phyloP scores from a whole-genome alignment of 169 alveolate species.

The Cryptosporidium canis region DNA sequence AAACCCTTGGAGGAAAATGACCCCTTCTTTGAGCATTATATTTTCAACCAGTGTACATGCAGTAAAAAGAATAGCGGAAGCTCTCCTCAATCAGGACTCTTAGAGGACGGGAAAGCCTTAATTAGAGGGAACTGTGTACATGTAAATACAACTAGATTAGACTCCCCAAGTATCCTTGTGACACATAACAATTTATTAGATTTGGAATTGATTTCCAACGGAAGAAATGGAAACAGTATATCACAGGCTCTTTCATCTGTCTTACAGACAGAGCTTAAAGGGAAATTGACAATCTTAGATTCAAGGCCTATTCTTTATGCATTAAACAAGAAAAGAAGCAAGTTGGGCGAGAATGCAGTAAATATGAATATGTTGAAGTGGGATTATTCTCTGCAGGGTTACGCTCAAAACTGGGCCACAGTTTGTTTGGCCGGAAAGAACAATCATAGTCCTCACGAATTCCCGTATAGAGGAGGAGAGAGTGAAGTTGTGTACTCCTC shows the following conservation, averaged over 20 bases:
- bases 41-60: slow-evolving; percentile 71
- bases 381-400: slow-evolving; percentile 67
- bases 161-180: slow-evolving; percentile 34
- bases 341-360: slow-evolving; percentile 4
- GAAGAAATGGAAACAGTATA: slow-evolving; percentile 38
- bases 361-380: slow-evolving; percentile 68
- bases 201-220: slow-evolving; percentile 34
- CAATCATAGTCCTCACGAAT: slow-evolving; percentile 63
- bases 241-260: slow-evolving; percentile 59
- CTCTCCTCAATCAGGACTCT: slow-evolving; percentile 65
- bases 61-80: slow-evolving; percentile 41
- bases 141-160: slow-evolving; percentile 50
- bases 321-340: slow-evolving; percentile 43
- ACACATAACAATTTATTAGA: slow-evolving; percentile 41
- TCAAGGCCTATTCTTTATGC: slow-evolving; percentile 46
- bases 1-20: slow-evolving; percentile 62
- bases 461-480: slow-evolving; percentile 71
- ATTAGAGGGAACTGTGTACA: slow-evolving; percentile 44
- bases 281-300: slow-evolving; percentile 18
- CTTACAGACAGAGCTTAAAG: slow-evolving; percentile 24
- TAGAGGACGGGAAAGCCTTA: slow-evolving; percentile 61
- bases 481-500: slow-evolving; percentile 62
- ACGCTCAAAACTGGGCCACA: slow-evolving; percentile 70
- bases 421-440: slow-evolving; percentile 65
- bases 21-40: slow-evolving; percentile 46